phyloP scores from a whole-genome alignment of 2,329 filamentous ascomycete species.

The Colletotrichum sp. region DNA sequence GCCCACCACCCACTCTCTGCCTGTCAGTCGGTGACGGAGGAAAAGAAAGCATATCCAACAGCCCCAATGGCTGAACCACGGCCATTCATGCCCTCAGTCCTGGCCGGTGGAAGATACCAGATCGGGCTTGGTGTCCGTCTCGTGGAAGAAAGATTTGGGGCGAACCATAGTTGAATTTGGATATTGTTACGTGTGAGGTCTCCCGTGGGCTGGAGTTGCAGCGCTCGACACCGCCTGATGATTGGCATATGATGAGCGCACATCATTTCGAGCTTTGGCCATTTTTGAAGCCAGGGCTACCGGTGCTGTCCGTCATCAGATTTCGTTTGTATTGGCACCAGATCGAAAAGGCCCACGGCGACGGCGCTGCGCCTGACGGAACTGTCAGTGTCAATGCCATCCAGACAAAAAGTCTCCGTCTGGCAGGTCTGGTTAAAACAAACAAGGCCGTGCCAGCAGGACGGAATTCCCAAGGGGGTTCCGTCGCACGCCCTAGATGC shows the following conservation, averaged over 20 bases:
- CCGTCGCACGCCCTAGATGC: not conserved
- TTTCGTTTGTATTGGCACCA: not conserved
- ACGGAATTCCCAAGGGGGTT: not conserved
- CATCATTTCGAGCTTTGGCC: constrained; percentile 7
- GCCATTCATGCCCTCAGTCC: not conserved
- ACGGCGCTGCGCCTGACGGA: not conserved
- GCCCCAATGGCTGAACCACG: not conserved
- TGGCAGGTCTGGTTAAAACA: not conserved
- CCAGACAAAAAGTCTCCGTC: not conserved
- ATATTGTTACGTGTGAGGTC: not conserved
- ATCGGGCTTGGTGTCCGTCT: not conserved
- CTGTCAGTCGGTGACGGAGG: not conserved
- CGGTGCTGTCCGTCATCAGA: constrained; percentile 1
- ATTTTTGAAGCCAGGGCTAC: not conserved
- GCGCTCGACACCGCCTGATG: not conserved
- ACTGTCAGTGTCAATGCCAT: not conserved
- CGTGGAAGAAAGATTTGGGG: not conserved
- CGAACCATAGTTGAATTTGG: not conserved
- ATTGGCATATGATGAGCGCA: not conserved
- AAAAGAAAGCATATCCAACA: not conserved
- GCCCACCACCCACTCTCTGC: not conserved
- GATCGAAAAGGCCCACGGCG: not conserved
- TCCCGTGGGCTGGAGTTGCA: not conserved
- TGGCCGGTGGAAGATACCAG: not conserved
- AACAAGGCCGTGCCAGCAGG: not conserved